phyloP scores from a whole-genome alignment of 1,139 yeast species.

The Diutina ranongensis region DNA sequence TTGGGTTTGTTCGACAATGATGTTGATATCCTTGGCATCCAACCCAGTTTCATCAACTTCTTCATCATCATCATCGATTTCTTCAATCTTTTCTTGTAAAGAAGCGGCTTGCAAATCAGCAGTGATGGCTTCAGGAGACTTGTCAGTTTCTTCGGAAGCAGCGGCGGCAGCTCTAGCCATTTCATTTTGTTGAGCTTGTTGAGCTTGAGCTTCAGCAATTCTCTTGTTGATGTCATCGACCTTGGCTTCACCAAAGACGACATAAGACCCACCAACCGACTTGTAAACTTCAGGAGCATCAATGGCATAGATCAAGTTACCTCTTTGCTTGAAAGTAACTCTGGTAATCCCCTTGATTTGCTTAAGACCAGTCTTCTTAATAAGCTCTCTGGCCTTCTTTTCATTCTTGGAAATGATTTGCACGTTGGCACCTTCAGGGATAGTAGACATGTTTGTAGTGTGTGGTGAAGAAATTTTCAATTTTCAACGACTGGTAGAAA shows the following conservation, averaged over 20 bases:
- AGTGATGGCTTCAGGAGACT: conserved; percentile 71
- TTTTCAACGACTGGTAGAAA: background rate
- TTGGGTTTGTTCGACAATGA: conserved; percentile 83
- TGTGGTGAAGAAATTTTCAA: background rate
- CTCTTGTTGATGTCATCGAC: conserved; percentile 83
- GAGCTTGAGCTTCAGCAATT: conserved; percentile 49
- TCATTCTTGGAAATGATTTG: conserved; percentile 81
- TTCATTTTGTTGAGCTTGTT: conserved; percentile 37
- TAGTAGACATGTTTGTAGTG: conserved; percentile 14
- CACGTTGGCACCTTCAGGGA: conserved; percentile 86
- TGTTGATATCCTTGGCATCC: conserved; percentile 65
- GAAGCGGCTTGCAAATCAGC: conserved; percentile 86
- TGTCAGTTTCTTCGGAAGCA: conserved; percentile 25
- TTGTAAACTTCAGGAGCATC: conserved; percentile 93
- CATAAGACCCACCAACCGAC: conserved; percentile 88
- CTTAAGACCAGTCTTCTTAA: conserved; percentile 84
- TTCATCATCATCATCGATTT: conserved; percentile 50
- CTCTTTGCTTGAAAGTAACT: conserved; percentile 93
- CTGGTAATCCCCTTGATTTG: conserved; percentile 87
- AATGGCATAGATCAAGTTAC: conserved; percentile 87
- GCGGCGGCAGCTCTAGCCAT: conserved; percentile 50
- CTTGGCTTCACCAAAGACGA: conserved; percentile 97
- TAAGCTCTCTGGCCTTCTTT: conserved; percentile 90
- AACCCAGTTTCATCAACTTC: conserved; percentile 73
- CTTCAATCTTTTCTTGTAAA: conserved; percentile 25